Conservation (phyloP, 768 basidiomycete species). For the Amanita fuliginea region DNA sequence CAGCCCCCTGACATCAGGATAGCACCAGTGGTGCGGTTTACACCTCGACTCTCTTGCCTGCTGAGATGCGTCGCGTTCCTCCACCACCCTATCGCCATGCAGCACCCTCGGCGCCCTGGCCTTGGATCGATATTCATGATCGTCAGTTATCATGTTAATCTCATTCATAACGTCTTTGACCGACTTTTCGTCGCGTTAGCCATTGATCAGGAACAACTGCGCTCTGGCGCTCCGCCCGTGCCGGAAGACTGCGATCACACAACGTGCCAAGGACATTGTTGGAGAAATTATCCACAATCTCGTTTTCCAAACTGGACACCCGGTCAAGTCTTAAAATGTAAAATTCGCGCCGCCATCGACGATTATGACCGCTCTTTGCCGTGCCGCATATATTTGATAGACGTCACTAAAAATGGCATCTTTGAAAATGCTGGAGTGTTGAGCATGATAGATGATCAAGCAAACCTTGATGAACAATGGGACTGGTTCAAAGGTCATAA, state of each 20-base stretch:
- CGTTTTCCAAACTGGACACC: conserved; percentile 48
- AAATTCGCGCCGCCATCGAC: conserved; percentile 24
- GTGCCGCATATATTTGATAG: conserved; percentile 27
- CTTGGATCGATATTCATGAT: conserved; percentile 32
- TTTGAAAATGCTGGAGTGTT: conserved; percentile 20
- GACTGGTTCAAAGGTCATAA: conserved; percentile 17
- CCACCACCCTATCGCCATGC: conserved; percentile 35
- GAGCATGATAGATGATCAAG: conserved; percentile 10
- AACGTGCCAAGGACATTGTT: conserved; percentile 24
- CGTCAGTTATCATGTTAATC: conserved; percentile 14
- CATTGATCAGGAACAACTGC: conserved; percentile 23
- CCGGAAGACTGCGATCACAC: conserved; percentile 25
- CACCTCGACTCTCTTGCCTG: background rate
- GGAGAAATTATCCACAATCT: conserved; percentile 32
- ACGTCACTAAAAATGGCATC: conserved; percentile 26
- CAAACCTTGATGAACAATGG: conserved; percentile 25
- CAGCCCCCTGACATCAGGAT: background rate
- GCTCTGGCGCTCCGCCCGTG: conserved; percentile 25
- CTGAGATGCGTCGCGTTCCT: conserved; percentile 10
- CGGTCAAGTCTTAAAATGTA: conserved; percentile 29
- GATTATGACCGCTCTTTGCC: conserved; percentile 17
- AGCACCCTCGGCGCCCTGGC: conserved; percentile 36
- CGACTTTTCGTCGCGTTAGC: background rate
- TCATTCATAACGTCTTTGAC: background rate
- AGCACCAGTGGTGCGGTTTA: background rate